phyloP scores from a whole-genome alignment of 2,329 filamentous ascomycete species.

The Pyricularia sp. region DNA sequence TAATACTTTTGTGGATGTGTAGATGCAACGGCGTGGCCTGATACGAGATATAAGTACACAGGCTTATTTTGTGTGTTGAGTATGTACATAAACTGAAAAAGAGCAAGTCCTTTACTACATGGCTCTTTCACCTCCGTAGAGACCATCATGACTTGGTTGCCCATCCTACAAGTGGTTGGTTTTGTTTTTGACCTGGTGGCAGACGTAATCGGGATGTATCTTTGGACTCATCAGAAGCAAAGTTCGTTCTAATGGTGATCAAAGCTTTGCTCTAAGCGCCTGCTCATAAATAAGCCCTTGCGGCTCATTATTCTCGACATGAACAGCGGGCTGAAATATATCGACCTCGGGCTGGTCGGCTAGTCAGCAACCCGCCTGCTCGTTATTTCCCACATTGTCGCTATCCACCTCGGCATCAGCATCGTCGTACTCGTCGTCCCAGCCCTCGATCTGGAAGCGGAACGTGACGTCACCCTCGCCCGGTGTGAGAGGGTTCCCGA shows the following conservation, averaged over 20 bases:
- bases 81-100: background rate
- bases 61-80: background rate
- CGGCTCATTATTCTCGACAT: background rate
- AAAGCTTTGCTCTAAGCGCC: background rate
- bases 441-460: conserved; percentile 42
- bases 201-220: background rate
- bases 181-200: background rate
- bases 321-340: background rate
- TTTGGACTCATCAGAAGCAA: background rate
- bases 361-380: background rate
- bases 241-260: background rate
- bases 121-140: background rate
- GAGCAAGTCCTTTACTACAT: background rate
- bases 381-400: background rate
- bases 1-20: background rate
- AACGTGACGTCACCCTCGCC: conserved; percentile 43
- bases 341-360: background rate
- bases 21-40: background rate
- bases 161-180: background rate
- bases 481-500: conserved; percentile 39
- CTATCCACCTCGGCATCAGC: background rate
- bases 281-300: background rate
- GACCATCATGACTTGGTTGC: background rate
- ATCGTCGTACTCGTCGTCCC: conserved; percentile 20
- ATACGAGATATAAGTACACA: background rate